A percentile compares a stretch with the other conserved stretches of the same genome.
Conservation (phyloP, 2,329 filamentous ascomycete genomes). For the Epicoccum nigrum region DNA sequence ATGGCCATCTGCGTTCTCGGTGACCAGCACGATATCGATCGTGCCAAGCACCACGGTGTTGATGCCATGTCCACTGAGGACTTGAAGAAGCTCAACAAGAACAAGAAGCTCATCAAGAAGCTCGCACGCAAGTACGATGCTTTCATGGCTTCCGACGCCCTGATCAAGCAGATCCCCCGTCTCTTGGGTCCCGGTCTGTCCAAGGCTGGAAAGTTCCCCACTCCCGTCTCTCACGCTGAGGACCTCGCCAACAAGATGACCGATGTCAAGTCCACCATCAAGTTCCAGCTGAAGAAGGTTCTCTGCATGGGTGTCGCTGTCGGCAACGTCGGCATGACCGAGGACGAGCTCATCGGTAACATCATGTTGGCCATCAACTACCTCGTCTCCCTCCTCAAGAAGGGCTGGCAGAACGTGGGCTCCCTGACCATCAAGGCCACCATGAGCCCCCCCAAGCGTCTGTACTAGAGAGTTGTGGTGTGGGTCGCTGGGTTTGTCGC, state of each 20-base stretch:
- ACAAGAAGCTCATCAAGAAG: conserved; percentile 99
- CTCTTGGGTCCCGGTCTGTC: conserved; percentile 75
- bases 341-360: conserved; percentile 96
- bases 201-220: conserved; percentile 98
- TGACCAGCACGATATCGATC: conserved; percentile 98
- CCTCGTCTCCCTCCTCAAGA: conserved; percentile 98
- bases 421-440: conserved; percentile 99
- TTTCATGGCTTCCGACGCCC: conserved; percentile 93
- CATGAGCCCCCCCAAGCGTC: conserved; percentile 97
- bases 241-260: conserved; percentile 94
- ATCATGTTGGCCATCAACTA: conserved; percentile 99
- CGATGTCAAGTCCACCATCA: conserved; percentile 99
- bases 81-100: conserved; percentile 99
- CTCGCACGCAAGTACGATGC: conserved; percentile 99
- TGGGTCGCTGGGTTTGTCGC: conserved; percentile 21
- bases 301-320: conserved; percentile 99
- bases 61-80: conserved; percentile 98
- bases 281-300: conserved; percentile 99
- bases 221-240: conserved; percentile 94
- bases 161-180: conserved; percentile 99
- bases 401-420: conserved; percentile 99
- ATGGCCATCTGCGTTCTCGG: conserved; percentile 70
- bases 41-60: conserved; percentile 98
- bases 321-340: conserved; percentile 96
- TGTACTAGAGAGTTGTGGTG: conserved; percentile 73